Evolutionary conservation across 371 early-diverging fungal genomes (phyloP), one percentile per base, ranked within the genome.

Genomic region (Syncephalis plumigaleata): DNA sequence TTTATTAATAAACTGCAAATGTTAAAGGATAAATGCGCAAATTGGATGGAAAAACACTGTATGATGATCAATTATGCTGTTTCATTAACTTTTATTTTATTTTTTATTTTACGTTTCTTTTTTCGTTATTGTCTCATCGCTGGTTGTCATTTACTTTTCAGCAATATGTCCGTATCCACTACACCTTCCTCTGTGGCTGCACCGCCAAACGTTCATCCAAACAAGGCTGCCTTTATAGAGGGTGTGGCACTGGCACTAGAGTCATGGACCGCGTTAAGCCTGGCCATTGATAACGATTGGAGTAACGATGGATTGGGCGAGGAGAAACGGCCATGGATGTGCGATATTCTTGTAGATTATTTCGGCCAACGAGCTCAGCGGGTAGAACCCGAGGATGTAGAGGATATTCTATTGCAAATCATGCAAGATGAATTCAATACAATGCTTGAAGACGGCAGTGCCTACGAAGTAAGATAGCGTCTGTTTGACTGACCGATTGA

Each of bases 241-340:
- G 81, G 77, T 20, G 68, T 71, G 5, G 40, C 55, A 2, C 65
- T 68, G 45, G 49, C 78, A 20, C 63, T 80, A 42, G 59, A 68
- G 25, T 66, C 71, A 23, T 86, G 87, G 87, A 79, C 78, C 2
- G 85, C 87, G 9, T 60, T 86, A 39, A 75, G 67, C 47, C 55
- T 84, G 18, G 87, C 87, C 0, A 81, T 86, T 1, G 75, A 81
- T 39, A 74, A 78, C 47, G 78, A 74, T 36, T 86, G 84, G 84
- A 85, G 87, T 50, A 31, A 31, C 11, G 31, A 31, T 31, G 31
- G 11, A 7, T 7, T 31, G 31, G 87, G 85, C 38, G 67, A 64
- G 25, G 76, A 79, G 23, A 86, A 86, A 60, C 66, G 77, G 45
- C 78, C 74, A n/a, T 77, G 79, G 77, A 65, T 86, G 57, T 66